Evolutionary conservation across 345 rosid species (phyloP).

Genomic region (Salix exigua): DNA sequence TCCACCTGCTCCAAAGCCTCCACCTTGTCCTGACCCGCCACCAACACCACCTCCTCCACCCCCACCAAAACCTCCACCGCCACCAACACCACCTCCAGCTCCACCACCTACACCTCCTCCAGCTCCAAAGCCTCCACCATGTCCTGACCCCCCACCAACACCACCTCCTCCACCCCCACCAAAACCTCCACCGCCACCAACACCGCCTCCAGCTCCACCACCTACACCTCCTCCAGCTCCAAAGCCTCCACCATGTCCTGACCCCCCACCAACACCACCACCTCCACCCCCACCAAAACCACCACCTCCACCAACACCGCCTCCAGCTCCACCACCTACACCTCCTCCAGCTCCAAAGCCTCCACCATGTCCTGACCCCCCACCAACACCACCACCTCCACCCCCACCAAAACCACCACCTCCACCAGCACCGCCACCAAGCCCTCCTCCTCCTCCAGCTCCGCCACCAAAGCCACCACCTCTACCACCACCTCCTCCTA

Average conservation of each 20-base stretch:
- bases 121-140: conserved; percentile 1
- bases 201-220: conserved; percentile 39
- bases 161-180: conserved; percentile 29
- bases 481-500: conserved; percentile 2
- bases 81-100: neutral
- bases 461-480: conserved; percentile 3
- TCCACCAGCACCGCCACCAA: conserved; percentile 27
- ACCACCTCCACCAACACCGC: conserved; percentile 23
- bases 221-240: conserved; percentile 14
- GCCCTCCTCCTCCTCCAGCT: neutral
- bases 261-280: conserved; percentile 2
- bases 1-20: conserved; percentile 6
- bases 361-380: no score
- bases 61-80: neutral
- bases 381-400: neutral
- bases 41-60: conserved; percentile 2
- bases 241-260: neutral
- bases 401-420: conserved; percentile 1
- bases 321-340: conserved; percentile 27
- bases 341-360: conserved; percentile 12
- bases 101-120: conserved; percentile 12
- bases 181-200: conserved; percentile 44
- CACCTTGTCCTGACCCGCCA: conserved; percentile 1
- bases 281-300: neutral
- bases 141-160: neutral